These are phyloP conservation scores for Paraglomus occultum DNA, from an alignment of 192 early-diverging fungal genomes.

Conservation along the genomic window DNA sequence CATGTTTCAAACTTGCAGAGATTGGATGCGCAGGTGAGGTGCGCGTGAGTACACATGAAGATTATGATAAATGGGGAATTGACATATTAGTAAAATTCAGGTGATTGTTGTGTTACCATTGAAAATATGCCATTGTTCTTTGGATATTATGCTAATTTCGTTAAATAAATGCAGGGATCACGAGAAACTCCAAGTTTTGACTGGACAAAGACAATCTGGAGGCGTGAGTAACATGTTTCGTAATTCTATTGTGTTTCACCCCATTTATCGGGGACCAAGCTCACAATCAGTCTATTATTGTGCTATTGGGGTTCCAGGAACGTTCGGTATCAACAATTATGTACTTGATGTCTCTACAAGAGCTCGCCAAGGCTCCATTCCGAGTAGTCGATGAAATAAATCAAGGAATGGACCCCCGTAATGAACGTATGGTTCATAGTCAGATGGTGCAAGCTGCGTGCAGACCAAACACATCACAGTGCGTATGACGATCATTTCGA, in stretches of 20 bases:
- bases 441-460: slow-evolving; percentile 87
- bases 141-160: background rate
- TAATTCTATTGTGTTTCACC: background rate
- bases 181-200: slow-evolving; percentile 82
- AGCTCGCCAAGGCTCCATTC: slow-evolving; percentile 85
- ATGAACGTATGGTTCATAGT: slow-evolving; percentile 93
- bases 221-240: slow-evolving; percentile 54
- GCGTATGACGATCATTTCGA: slow-evolving; percentile 28
- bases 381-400: slow-evolving; percentile 99
- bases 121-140: background rate
- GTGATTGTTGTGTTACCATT: slow-evolving; percentile 29
- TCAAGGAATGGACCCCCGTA: slow-evolving; percentile 98
- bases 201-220: slow-evolving; percentile 90
- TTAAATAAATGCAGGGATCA: slow-evolving; percentile 50
- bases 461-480: slow-evolving; percentile 66
- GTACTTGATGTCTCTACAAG: slow-evolving; percentile 93
- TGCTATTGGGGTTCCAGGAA: slow-evolving; percentile 52
- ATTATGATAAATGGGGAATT: slow-evolving; percentile 91
- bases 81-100: slow-evolving; percentile 95
- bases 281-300: slow-evolving; percentile 6
- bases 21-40: slow-evolving; percentile 84
- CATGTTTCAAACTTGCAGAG: slow-evolving; percentile 30
- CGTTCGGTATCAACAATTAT: slow-evolving; percentile 94
- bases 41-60: slow-evolving; percentile 61
- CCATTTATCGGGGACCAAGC: background rate